phyloP scores from a whole-genome alignment of 106 monocot species.

The Dendrobium chrysotoxum region DNA sequence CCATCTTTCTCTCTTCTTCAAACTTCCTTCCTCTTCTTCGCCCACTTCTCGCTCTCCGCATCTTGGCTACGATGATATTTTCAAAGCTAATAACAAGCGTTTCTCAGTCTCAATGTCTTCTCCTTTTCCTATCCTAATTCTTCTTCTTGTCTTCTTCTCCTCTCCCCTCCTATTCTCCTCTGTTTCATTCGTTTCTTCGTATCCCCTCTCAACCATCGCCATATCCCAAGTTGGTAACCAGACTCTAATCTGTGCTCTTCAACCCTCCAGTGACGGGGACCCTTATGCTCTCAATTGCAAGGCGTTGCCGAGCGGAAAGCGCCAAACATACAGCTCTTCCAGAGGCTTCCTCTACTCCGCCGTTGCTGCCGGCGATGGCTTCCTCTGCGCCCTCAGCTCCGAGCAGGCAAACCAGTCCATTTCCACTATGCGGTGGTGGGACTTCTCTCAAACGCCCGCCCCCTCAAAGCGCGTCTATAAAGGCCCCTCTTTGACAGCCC shows the following conservation, averaged over 20 bases:
- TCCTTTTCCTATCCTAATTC: not conserved
- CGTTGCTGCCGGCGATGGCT: slow-evolving; percentile 70
- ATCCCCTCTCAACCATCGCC: slow-evolving; percentile 55
- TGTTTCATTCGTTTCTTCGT: not conserved
- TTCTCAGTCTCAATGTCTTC: slow-evolving; percentile 25
- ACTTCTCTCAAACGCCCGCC: slow-evolving; percentile 11
- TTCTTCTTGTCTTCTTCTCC: slow-evolving; percentile 6
- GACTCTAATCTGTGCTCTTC: slow-evolving; percentile 66
- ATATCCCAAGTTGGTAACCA: slow-evolving; percentile 27
- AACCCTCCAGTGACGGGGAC: slow-evolving; percentile 9
- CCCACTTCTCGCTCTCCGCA: not conserved
- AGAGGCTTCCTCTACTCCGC: slow-evolving; percentile 37
- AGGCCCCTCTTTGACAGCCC: slow-evolving; percentile 25
- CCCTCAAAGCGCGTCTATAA: slow-evolving; percentile 42
- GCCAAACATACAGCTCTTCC: slow-evolving; percentile 28
- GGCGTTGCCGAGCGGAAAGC: slow-evolving; percentile 13
- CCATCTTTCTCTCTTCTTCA: not conserved
- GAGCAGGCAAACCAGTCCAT: not conserved
- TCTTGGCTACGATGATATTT: slow-evolving; percentile 3
- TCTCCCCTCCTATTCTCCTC: not conserved
- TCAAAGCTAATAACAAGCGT: not conserved
- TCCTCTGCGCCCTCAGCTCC: slow-evolving; percentile 59
- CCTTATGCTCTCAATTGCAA: slow-evolving; percentile 51
- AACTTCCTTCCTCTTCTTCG: not conserved
- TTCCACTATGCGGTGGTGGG: slow-evolving; percentile 86